These are phyloP conservation scores for Lactifluus echinatus DNA, from an alignment of 768 basidiomycete species.

Conservation along the genomic window DNA sequence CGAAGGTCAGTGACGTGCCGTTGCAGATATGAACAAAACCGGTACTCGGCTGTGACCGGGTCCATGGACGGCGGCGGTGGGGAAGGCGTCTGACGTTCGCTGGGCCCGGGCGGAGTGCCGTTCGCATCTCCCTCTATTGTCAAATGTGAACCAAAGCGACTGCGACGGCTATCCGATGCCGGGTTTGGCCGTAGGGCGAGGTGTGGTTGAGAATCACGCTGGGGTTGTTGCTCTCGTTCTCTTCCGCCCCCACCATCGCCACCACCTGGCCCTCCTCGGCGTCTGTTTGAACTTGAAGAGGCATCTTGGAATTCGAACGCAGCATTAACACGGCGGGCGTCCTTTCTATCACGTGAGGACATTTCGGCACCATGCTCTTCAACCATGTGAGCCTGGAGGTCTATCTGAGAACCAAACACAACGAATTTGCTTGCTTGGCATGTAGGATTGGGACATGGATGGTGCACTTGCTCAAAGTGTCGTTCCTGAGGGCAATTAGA, in stretches of 20 bases:
- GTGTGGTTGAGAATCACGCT: conserved; percentile 28
- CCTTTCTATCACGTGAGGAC: conserved; percentile 59
- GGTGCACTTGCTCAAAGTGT: conserved; percentile 70
- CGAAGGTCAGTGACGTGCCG: neutral
- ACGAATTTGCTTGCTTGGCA: conserved; percentile 90
- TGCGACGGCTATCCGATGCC: conserved; percentile 40
- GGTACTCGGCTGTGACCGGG: conserved; percentile 45
- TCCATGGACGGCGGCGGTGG: conserved; percentile 40
- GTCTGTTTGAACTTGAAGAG: conserved; percentile 31
- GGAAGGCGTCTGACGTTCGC: conserved; percentile 27
- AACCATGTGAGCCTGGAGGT: conserved; percentile 88
- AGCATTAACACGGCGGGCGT: conserved; percentile 57
- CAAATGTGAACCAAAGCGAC: conserved; percentile 53
- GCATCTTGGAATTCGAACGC: conserved; percentile 62
- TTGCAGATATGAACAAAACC: conserved; percentile 21
- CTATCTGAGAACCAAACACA: conserved; percentile 80
- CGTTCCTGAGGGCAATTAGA: conserved; percentile 41
- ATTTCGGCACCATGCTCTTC: conserved; percentile 72
- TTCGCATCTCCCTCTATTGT: conserved; percentile 32
- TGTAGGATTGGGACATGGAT: conserved; percentile 60
- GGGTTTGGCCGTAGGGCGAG: conserved; percentile 26
- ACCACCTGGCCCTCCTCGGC: conserved; percentile 31
- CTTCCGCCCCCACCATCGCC: conserved; percentile 39
- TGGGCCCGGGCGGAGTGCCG: conserved; percentile 14
- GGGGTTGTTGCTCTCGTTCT: conserved; percentile 47